Evolutionary conservation across 2,329 filamentous ascomycete genomes (phyloP).

Genomic region (Karstenula rhodostoma): DNA sequence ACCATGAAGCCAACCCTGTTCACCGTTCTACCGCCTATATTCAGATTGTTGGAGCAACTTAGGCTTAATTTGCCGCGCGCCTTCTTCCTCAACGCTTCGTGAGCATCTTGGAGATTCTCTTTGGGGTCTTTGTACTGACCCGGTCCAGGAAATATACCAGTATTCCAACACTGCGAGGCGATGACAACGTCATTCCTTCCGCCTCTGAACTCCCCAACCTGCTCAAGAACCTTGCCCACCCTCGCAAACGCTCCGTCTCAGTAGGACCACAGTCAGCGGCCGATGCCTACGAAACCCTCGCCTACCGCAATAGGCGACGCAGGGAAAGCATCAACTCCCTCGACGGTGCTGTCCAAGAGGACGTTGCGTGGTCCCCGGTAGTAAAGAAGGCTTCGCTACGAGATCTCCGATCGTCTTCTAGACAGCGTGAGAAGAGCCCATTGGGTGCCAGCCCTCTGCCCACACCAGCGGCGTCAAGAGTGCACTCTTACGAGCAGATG

Average conservation of each 20-base stretch:
- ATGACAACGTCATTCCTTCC: constrained; percentile 89
- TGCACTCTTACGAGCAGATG: constrained; percentile 74
- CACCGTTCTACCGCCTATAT: constrained; percentile 80
- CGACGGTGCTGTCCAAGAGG: constrained; percentile 41
- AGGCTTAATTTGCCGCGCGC: constrained; percentile 83
- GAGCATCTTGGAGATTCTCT: constrained; percentile 33
- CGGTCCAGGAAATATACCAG: constrained; percentile 74
- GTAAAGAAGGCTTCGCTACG: constrained; percentile 20
- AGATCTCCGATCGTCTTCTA: constrained; percentile 39
- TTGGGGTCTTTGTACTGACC: background rate
- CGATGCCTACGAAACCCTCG: constrained; percentile 93
- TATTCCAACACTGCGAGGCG: constrained; percentile 75
- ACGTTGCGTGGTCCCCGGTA: constrained; percentile 30
- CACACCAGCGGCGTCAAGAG: constrained; percentile 55
- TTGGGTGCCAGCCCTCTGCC: constrained; percentile 55
- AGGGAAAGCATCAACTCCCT: constrained; percentile 65
- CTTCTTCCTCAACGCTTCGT: constrained; percentile 89
- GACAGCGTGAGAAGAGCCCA: constrained; percentile 42
- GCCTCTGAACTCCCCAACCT: constrained; percentile 88
- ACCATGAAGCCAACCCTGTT: constrained; percentile 86
- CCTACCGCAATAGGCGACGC: constrained; percentile 79
- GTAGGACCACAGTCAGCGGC: constrained; percentile 95
- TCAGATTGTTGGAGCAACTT: constrained; percentile 81
- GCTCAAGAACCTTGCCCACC: constrained; percentile 81
- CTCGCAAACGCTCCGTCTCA: constrained; percentile 82